A percentile compares a stretch with the other conserved stretches of the same genome.
Evolutionary conservation across 2,329 filamentous ascomycete genomes (phyloP).

Genomic region (Ascochyta viciae-villosae): DNA sequence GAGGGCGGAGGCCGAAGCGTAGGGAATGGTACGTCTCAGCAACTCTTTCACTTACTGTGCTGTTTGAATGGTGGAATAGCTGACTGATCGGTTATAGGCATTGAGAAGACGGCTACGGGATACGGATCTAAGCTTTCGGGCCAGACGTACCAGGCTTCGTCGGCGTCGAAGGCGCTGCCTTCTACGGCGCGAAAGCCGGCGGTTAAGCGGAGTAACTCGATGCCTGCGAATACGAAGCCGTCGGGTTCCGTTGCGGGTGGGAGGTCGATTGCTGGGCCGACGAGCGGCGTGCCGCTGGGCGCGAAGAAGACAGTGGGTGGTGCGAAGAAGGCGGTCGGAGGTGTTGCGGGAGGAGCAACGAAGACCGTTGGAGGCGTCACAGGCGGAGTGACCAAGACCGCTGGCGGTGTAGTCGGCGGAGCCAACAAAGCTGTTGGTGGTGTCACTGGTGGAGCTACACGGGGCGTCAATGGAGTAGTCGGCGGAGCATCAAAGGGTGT

Average conservation of each 20-base stretch:
- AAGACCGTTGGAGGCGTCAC: constrained; percentile 18
- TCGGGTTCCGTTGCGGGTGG: constrained; percentile 18
- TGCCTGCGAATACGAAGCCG: constrained; percentile 35
- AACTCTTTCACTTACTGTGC: background rate
- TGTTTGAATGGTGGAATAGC: background rate
- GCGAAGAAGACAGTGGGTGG: constrained; percentile 38
- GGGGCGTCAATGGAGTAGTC: constrained; percentile 9
- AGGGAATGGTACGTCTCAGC: constrained; percentile 35
- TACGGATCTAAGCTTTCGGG: constrained; percentile 42
- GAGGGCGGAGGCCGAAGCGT: constrained; percentile 43
- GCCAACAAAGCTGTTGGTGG: constrained; percentile 7
- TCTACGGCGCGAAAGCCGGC: constrained; percentile 41
- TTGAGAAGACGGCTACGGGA: constrained; percentile 40
- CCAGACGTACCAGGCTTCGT: constrained; percentile 35
- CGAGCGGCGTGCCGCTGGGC: constrained; percentile 31
- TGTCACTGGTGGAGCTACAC: constrained; percentile 9
- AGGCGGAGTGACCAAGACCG: constrained; percentile 4
- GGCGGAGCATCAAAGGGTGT: background rate
- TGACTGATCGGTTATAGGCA: constrained; percentile 25
- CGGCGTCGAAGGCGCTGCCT: constrained; percentile 37
- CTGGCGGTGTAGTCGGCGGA: constrained; percentile 11
- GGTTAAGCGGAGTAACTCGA: constrained; percentile 43
- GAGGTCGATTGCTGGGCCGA: constrained; percentile 13
- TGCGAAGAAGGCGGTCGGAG: constrained; percentile 32
- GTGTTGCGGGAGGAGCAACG: constrained; percentile 18